phyloP scores from a whole-genome alignment of 208 protist genomes.

The Balamuthia mandrillaris region DNA sequence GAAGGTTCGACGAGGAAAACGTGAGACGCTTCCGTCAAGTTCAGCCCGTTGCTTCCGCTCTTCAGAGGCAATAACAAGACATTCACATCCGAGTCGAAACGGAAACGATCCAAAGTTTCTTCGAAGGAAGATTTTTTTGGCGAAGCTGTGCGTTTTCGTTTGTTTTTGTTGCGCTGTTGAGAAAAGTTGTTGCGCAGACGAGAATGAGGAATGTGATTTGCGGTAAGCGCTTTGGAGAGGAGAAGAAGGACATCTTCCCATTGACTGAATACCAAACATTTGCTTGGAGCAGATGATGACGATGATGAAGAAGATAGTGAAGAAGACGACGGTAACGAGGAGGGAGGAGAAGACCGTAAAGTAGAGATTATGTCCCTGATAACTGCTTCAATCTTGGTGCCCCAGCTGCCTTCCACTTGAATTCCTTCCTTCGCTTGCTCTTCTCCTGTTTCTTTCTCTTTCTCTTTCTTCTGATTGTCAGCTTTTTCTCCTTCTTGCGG shows the following conservation, averaged over 20 bases:
- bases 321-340: no score
- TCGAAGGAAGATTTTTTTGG: slow-evolving; percentile 21
- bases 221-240: neutral
- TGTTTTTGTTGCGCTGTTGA: slow-evolving; percentile 32
- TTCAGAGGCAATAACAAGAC: slow-evolving; percentile 44
- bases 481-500: neutral
- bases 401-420: slow-evolving; percentile 48
- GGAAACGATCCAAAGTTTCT: slow-evolving; percentile 25
- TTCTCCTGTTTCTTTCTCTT: neutral
- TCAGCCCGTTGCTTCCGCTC: slow-evolving; percentile 58
- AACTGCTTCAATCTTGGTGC: slow-evolving; percentile 57
- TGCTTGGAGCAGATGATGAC: no score
- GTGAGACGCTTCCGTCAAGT: slow-evolving; percentile 58
- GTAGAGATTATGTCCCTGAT: no score
- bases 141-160: slow-evolving; percentile 48
- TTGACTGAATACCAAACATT: slow-evolving; percentile 44
- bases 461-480: neutral
- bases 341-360: no score
- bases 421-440: neutral
- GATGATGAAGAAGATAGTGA: no score
- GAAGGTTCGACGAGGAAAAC: slow-evolving; percentile 56
- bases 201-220: slow-evolving; percentile 24
- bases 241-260: slow-evolving; percentile 27
- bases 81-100: neutral
- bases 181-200: neutral